Percentiles rank a stretch among this genome's conserved stretches.
phyloP scores from a whole-genome alignment of 1,284 basidiomycete species.

The Ceraceosorus guamensis region DNA sequence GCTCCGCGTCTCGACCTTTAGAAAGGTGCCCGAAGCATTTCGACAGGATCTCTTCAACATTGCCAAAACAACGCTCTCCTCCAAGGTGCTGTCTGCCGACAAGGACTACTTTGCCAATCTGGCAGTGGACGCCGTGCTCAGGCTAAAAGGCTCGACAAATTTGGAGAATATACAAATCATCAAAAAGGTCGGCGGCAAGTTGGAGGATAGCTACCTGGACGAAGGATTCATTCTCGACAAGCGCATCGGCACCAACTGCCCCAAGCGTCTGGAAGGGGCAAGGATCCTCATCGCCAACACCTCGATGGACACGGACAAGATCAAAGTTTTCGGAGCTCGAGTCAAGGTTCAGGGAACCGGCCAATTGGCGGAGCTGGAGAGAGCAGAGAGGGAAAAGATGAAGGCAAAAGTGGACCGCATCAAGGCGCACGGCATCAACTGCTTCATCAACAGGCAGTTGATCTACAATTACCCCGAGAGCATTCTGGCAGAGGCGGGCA shows the following conservation, averaged over 20 bases:
- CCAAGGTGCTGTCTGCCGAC: constrained; percentile 93
- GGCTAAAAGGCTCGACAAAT: constrained; percentile 90
- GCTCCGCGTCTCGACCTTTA: no score
- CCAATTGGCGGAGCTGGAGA: constrained; percentile 93
- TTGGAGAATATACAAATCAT: constrained; percentile 99
- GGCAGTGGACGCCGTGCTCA: constrained; percentile 90
- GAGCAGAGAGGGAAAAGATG: constrained; percentile 98
- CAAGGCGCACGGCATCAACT: constrained; percentile 89
- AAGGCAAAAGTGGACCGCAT: constrained; percentile 95
- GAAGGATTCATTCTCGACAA: constrained; percentile 99
- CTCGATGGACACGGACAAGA: constrained; percentile 99
- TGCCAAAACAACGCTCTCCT: constrained; percentile 87
- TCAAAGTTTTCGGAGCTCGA: constrained; percentile 95
- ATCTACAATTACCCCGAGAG: constrained; percentile 99
- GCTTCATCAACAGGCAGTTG: constrained; percentile 95
- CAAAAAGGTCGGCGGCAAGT: constrained; percentile 97
- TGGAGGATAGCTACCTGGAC: constrained; percentile 96
- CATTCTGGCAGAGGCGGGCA: constrained; percentile 83
- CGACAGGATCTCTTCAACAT: constrained; percentile 90
- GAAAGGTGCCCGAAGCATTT: constrained; percentile 70
- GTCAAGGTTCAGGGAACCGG: constrained; percentile 92
- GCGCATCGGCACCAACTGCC: constrained; percentile 86
- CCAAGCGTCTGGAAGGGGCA: constrained; percentile 86
- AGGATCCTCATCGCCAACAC: constrained; percentile 98
- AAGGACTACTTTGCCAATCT: constrained; percentile 98